These are phyloP conservation scores for Colletotrichum sp. DNA, from an alignment of 2,329 filamentous ascomycete genomes.

Conservation along the genomic window DNA sequence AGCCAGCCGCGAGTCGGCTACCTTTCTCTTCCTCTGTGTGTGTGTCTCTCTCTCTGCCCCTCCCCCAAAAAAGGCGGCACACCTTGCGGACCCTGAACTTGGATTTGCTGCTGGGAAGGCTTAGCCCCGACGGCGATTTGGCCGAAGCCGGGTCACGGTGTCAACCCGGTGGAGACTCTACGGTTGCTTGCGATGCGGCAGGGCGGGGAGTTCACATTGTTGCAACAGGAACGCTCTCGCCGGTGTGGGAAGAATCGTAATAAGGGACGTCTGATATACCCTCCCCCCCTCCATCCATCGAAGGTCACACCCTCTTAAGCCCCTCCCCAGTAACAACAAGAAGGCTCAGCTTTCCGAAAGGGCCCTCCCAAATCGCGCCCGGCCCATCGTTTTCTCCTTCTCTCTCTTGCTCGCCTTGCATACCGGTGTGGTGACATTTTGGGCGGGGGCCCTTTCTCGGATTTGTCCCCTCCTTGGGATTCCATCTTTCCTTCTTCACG, in stretches of 20 bases:
- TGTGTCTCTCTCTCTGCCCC: not conserved
- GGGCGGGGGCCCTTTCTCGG: not conserved
- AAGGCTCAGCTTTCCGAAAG: not conserved
- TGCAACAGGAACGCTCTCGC: slow-evolving; percentile 1
- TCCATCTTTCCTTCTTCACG: not conserved
- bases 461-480: not conserved
- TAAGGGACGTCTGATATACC: not conserved
- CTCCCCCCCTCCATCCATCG: not conserved
- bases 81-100: not conserved
- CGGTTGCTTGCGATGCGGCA: not conserved
- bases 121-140: not conserved
- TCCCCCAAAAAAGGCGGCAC: not conserved
- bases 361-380: not conserved
- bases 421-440: slow-evolving; percentile 8
- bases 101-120: not conserved
- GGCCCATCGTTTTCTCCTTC: not conserved
- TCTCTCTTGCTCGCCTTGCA: not conserved
- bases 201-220: slow-evolving; percentile 1
- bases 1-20: not conserved
- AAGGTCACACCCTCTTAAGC: not conserved
- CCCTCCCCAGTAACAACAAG: not conserved
- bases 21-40: not conserved
- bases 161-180: not conserved
- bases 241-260: not conserved
- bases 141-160: slow-evolving; percentile 3